These are phyloP conservation scores for Aspergillus flavus DNA, from an alignment of 2,329 filamentous ascomycete genomes.

Conservation along the genomic window DNA sequence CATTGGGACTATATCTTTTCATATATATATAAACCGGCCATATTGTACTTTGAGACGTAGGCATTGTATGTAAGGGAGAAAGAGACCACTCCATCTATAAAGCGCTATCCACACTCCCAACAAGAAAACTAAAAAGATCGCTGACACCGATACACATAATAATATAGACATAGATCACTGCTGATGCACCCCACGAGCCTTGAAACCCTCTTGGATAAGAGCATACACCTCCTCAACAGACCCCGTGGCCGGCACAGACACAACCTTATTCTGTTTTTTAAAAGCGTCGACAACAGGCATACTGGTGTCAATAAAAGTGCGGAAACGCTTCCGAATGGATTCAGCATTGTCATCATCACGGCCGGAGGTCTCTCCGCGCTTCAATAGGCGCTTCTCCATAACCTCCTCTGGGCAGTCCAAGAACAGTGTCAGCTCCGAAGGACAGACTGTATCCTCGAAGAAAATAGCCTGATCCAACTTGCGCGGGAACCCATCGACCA, in stretches of 20 bases:
- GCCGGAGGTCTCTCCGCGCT: constrained; percentile 90
- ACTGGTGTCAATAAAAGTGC: constrained; percentile 89
- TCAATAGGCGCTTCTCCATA: constrained; percentile 80
- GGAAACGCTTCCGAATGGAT: constrained; percentile 94
- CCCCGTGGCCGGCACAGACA: constrained; percentile 75
- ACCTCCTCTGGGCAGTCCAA: constrained; percentile 89
- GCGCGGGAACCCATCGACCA: constrained; percentile 82
- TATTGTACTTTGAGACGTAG: neutral
- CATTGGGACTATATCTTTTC: neutral
- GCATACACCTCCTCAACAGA: constrained; percentile 66
- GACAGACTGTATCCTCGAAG: constrained; percentile 88
- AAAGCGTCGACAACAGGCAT: constrained; percentile 96
- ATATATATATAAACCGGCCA: neutral
- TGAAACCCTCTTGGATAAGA: constrained; percentile 53
- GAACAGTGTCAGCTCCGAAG: constrained; percentile 84
- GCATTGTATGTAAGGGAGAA: constrained; percentile 4
- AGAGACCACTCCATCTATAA: constrained; percentile 16
- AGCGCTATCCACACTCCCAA: constrained; percentile 7
- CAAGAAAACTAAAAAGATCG: constrained; percentile 12
- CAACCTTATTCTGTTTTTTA: constrained; percentile 72
- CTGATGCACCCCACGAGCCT: constrained; percentile 42
- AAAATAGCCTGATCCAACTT: constrained; percentile 96
- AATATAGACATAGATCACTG: constrained; percentile 18
- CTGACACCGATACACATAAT: neutral
- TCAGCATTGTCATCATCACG: constrained; percentile 92